Evolutionary conservation across 192 early-diverging fungal genomes (phyloP), one percentile per base, ranked within the genome.

Genomic region (Rhizophagus clarus): DNA sequence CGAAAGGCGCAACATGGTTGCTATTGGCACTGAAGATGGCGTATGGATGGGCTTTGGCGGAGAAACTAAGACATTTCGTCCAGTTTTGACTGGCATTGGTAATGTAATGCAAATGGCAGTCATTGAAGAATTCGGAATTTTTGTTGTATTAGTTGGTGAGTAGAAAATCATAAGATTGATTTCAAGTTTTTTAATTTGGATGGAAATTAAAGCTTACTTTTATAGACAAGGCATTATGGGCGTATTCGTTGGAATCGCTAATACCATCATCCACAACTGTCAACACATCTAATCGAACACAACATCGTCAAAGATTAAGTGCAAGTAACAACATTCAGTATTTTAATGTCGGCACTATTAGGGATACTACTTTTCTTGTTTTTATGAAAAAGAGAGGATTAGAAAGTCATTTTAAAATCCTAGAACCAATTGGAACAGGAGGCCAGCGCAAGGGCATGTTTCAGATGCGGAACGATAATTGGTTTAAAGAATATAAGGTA

Each of bases 21-120:
- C 97, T 29, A 83, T 98, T 70, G 97, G 94, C 31, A 93, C 96
- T 1, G 96, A 98, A 79, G 86, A 91, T 29, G 97, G 97, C 9
- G 84, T 98, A 12, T 79, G 77, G 77, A 79, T 79, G 68, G 77
- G 77, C 22, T 97, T 91, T 77, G 86, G 93, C 2, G 95, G 93
- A 15, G 87, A 88, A 74, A 84, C 87, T 11, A 85, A 85, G 51
- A 89, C 67, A 51, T 79, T 79, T 29, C 42, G 85, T 15, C 84
- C 86, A 76, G 84, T 86, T 75, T 83, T 84, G 77, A 87, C 88
- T 61, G 86, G 51, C 4, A 56, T 93, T 28, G 79, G 95, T 62
- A 92, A 92, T 80, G 92, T 97, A 56, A 87, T 83, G 26, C 97
- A 99, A 84, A 89, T 99, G 62, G 96, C 96, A 81, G 92, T 96